Conservation (phyloP, 2,329 filamentous ascomycete species). For the Fusarium sp. region DNA sequence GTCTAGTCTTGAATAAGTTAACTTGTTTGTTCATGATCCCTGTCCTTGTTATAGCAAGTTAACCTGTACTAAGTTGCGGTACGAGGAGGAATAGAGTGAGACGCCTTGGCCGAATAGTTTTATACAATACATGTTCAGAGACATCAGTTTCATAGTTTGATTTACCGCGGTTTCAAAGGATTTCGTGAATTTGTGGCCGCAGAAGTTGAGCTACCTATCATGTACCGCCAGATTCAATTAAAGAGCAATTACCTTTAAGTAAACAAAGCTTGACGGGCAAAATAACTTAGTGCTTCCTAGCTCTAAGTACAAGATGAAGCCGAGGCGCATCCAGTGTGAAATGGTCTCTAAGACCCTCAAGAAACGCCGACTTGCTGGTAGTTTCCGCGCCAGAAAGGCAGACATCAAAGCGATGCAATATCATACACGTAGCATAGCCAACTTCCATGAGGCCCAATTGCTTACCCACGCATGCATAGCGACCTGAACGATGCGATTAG, state of each 20-base stretch:
- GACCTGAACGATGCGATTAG: rapidly evolving
- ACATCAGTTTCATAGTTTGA: background rate
- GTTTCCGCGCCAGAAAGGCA: rapidly evolving
- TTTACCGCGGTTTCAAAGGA: rapidly evolving
- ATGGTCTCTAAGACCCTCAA: rapidly evolving
- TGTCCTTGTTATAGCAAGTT: background rate
- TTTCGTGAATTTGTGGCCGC: no score
- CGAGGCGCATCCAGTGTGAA: rapidly evolving
- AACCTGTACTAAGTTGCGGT: background rate
- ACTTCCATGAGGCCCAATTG: background rate
- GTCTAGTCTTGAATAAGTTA: background rate
- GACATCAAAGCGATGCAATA: rapidly evolving
- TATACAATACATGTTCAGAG: rapidly evolving
- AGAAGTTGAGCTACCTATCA: background rate
- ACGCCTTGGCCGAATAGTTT: rapidly evolving
- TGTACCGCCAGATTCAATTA: rapidly evolving
- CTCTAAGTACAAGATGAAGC: rapidly evolving
- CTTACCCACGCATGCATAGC: background rate
- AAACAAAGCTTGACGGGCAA: no score
- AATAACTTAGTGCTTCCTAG: background rate
- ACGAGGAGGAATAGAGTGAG: background rate
- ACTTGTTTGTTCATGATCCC: background rate
- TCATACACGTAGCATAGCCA: background rate
- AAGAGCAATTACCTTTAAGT: no score
- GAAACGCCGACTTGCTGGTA: rapidly evolving